phyloP scores from a whole-genome alignment of 1,284 basidiomycete genomes.

The Phylloporus gajari region DNA sequence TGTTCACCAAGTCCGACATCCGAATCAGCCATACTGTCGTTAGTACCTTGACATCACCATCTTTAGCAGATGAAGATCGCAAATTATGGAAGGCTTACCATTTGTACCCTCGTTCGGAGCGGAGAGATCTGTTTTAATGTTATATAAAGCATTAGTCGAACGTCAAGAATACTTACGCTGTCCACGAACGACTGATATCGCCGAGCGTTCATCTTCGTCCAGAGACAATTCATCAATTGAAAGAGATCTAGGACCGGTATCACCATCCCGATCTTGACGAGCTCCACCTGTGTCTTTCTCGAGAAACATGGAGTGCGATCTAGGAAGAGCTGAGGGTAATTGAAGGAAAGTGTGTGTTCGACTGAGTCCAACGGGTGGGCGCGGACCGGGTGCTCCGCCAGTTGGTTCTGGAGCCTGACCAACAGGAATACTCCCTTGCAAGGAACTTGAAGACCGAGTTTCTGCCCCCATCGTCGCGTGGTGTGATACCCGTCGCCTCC shows the following conservation, averaged over 20 bases:
- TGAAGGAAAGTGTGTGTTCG: not conserved
- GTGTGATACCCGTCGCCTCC: not conserved
- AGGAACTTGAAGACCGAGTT: not conserved
- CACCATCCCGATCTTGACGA: not conserved
- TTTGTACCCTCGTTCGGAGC: not conserved
- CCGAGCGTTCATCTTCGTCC: not conserved
- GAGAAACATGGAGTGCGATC: not conserved
- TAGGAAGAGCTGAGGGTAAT: not conserved
- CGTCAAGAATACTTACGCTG: not conserved
- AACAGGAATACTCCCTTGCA: not conserved
- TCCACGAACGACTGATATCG: not conserved
- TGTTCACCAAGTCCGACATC: not conserved
- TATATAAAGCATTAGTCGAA: not conserved
- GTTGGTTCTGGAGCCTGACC: not conserved
- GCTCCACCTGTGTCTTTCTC: not conserved
- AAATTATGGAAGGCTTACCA: not conserved
- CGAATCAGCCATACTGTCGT: not conserved
- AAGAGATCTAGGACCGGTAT: too few species aligned
- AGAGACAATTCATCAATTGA: not conserved
- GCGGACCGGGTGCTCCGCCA: not conserved
- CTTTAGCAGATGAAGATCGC: too few species aligned
- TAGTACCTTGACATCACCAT: not conserved
- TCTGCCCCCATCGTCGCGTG: not conserved
- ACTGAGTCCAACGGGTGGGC: not conserved
- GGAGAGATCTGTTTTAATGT: not conserved